These are phyloP conservation scores for Pyronema domesticum DNA, from an alignment of 495 filamentous ascomycete genomes.

Conservation along the genomic window DNA sequence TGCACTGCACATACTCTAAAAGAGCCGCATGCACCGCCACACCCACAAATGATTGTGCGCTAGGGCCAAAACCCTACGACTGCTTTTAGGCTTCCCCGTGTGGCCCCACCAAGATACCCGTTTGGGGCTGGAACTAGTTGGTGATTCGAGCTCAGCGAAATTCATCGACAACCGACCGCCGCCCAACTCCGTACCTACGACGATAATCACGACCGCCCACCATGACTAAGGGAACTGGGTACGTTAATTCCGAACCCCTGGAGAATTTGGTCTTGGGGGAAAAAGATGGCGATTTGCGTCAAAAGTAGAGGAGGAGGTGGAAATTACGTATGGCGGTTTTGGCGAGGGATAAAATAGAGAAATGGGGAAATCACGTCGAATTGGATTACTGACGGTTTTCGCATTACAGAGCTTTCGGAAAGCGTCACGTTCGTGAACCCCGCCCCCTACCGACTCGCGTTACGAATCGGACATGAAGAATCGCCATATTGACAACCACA, in stretches of 20 bases:
- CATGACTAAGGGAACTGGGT: conserved; percentile 26
- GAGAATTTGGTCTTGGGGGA: not conserved
- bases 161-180: conserved; percentile 10
- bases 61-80: no score
- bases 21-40: no score
- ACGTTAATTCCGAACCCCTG: conserved; percentile 8
- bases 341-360: no score
- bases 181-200: conserved; percentile 1
- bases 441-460: conserved; percentile 27
- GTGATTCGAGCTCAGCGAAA: no score
- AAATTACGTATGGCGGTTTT: no score
- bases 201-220: conserved; percentile 4
- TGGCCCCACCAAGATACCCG: no score
- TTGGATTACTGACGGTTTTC: not conserved
- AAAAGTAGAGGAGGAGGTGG: no score
- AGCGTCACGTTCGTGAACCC: conserved; percentile 22
- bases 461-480: not conserved
- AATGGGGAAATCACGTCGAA: not conserved
- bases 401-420: conserved; percentile 23
- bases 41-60: no score
- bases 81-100: no score
- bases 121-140: no score
- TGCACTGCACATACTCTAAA: no score
- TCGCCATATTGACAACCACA: conserved; percentile 26
- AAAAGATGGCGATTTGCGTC: not conserved